Conservation (phyloP, 805 yeast genomes). For the Ascoidea rubescens region DNA sequence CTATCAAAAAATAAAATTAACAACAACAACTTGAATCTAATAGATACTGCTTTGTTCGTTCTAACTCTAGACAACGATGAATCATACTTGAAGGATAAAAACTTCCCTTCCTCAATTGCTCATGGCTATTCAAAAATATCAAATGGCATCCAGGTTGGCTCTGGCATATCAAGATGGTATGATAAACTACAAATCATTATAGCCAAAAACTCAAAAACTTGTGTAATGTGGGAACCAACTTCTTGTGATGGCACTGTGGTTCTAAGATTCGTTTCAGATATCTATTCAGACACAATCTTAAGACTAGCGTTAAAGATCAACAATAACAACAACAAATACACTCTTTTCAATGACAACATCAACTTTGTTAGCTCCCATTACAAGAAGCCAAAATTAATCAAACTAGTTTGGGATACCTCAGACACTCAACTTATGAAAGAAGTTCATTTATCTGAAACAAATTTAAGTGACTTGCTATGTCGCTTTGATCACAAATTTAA, state of each 20-base stretch:
- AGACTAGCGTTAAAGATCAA: slow-evolving; percentile 73
- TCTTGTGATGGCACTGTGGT: slow-evolving; percentile 93
- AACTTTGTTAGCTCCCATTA: too few species aligned
- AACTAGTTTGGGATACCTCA: slow-evolving; percentile 19
- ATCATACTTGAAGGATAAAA: slow-evolving; percentile 18
- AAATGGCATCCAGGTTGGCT: slow-evolving; percentile 79
- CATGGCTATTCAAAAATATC: slow-evolving; percentile 71
- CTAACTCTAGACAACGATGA: slow-evolving; percentile 68
- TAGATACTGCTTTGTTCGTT: slow-evolving; percentile 73
- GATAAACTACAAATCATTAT: slow-evolving; percentile 79
- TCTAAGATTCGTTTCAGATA: slow-evolving; percentile 74
- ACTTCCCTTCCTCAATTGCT: slow-evolving; percentile 32
- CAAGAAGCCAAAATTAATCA: slow-evolving; percentile 12
- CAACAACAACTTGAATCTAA: slow-evolving; percentile 39
- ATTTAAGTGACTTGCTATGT: slow-evolving; percentile 71
- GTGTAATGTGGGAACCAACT: slow-evolving; percentile 81
- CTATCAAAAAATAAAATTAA: slow-evolving; percentile 25
- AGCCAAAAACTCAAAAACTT: slow-evolving; percentile 77
- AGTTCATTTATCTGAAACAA: slow-evolving; percentile 76
- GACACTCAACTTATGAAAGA: slow-evolving; percentile 4
- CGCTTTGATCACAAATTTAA: slow-evolving; percentile 68
- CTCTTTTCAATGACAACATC: slow-evolving; percentile 13
- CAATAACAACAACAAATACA: slow-evolving; percentile 25
- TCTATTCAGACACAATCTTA: slow-evolving; percentile 78
- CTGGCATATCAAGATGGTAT: slow-evolving; percentile 90